Evolutionary conservation across 805 yeast species (phyloP).

Genomic region (Kluyveromyces siamensis): DNA sequence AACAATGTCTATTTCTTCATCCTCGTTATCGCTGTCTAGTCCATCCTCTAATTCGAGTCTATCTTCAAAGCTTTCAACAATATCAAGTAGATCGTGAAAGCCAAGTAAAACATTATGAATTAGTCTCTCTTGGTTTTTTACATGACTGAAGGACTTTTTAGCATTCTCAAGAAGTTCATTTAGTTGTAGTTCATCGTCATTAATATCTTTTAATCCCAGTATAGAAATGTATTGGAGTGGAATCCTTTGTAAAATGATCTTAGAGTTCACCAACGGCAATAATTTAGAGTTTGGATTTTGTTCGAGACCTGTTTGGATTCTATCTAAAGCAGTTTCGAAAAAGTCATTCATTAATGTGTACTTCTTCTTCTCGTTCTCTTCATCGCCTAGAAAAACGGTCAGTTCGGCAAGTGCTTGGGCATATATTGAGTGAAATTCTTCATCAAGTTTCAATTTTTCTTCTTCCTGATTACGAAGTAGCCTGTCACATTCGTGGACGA

Average conservation of each 20-base stretch:
- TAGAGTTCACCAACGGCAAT: conserved; percentile 44
- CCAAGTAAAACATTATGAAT: conserved; percentile 45
- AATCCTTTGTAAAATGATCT: conserved; percentile 47
- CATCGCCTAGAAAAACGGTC: conserved; percentile 46
- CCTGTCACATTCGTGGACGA: conserved; percentile 88
- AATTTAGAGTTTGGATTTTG: conserved; percentile 38
- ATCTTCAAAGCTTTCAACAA: conserved; percentile 56
- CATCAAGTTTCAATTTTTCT: conserved; percentile 28
- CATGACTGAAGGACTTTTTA: conserved; percentile 37
- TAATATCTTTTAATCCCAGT: conserved; percentile 35
- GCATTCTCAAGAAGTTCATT: conserved; percentile 37
- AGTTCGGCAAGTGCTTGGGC: conserved; percentile 62
- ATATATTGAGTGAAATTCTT: conserved; percentile 62
- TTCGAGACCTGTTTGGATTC: conserved; percentile 51
- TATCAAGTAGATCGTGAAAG: conserved; percentile 60
- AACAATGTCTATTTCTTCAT: conserved; percentile 28
- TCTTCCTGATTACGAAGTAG: conserved; percentile 39
- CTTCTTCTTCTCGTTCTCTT: conserved; percentile 25
- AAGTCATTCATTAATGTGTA: conserved; percentile 40
- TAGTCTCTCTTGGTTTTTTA: conserved; percentile 32
- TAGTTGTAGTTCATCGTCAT: conserved; percentile 29
- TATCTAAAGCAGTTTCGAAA: conserved; percentile 64
- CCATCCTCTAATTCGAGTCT: conserved; percentile 46
- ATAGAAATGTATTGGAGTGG: conserved; percentile 49
- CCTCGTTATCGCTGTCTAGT: conserved; percentile 49